Evolutionary conservation across 805 yeast genomes (phyloP).

Genomic region (Schizosaccharomyces pombe): DNA sequence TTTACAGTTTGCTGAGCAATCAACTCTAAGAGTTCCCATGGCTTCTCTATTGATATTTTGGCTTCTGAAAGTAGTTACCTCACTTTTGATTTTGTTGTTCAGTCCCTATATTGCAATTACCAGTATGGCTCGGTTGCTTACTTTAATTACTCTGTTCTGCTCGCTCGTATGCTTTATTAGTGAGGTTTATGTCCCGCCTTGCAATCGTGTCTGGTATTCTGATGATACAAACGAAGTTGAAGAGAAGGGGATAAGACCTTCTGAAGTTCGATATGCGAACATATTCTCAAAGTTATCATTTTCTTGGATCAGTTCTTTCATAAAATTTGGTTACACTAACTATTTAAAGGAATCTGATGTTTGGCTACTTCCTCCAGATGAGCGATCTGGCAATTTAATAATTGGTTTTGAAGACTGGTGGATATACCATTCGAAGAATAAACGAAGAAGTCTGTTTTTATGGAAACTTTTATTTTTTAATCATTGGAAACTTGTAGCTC

Average conservation of each 20-base stretch:
- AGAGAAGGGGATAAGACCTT: not conserved
- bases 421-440: conserved; percentile 26
- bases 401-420: conserved; percentile 35
- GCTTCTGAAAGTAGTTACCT: no score
- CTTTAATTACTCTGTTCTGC: no score
- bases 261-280: conserved; percentile 24
- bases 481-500: conserved; percentile 46
- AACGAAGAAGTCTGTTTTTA: conserved; percentile 24
- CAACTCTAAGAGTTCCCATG: no score
- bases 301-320: conserved; percentile 73
- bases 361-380: conserved; percentile 50
- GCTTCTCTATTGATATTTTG: no score
- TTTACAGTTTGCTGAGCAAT: no score
- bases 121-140: no score
- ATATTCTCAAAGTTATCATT: conserved; percentile 58
- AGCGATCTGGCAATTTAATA: conserved; percentile 32
- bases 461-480: conserved; percentile 38
- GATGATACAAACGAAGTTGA: not conserved
- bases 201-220: not conserved
- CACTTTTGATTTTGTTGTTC: no score
- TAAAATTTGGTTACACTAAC: conserved; percentile 50
- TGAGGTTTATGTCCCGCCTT: not conserved
- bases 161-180: not conserved
- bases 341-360: conserved; percentile 33
- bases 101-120: no score